A percentile compares a stretch with the other conserved stretches of the same genome.
These are phyloP conservation scores for Penicillium sp. DNA, from an alignment of 2,329 filamentous ascomycete species.

Conservation along the genomic window DNA sequence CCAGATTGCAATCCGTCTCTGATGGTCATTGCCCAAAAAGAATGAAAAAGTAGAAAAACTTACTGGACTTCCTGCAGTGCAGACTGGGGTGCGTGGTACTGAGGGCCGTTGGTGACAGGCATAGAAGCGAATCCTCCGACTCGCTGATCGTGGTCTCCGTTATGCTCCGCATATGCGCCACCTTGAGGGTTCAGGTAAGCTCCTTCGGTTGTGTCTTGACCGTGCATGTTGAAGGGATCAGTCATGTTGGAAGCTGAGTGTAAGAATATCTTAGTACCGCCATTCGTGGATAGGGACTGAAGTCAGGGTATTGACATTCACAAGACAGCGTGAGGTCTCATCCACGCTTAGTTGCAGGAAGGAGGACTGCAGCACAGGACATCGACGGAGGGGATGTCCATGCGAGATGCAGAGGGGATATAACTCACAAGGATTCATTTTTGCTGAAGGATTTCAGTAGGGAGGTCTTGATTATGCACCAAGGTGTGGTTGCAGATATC, in stretches of 20 bases:
- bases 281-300: too few relatives aligned
- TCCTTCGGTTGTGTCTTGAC: conserved; percentile 34
- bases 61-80: conserved; percentile 50
- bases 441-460: not conserved
- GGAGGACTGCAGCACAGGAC: too few relatives aligned
- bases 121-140: conserved; percentile 37
- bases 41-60: conserved; percentile 33
- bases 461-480: too few relatives aligned
- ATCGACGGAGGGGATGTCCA: not conserved
- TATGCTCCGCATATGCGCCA: conserved; percentile 32
- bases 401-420: not conserved
- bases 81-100: conserved; percentile 49
- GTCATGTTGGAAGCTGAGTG: too few relatives aligned
- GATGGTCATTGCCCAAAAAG: conserved; percentile 6
- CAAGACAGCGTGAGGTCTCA: too few relatives aligned
- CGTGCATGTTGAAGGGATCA: conserved; percentile 34
- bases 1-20: conserved; percentile 29
- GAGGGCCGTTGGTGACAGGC: conserved; percentile 44
- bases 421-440: conserved; percentile 21
- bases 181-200: conserved; percentile 36
- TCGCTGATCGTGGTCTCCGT: conserved; percentile 38
- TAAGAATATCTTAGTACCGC: too few relatives aligned
- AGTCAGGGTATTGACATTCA: too few relatives aligned
- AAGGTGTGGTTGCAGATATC: too few relatives aligned
- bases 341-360: too few relatives aligned